phyloP scores from a whole-genome alignment of 495 filamentous ascomycete genomes.

The Hypoxylon lienhwacheense region DNA sequence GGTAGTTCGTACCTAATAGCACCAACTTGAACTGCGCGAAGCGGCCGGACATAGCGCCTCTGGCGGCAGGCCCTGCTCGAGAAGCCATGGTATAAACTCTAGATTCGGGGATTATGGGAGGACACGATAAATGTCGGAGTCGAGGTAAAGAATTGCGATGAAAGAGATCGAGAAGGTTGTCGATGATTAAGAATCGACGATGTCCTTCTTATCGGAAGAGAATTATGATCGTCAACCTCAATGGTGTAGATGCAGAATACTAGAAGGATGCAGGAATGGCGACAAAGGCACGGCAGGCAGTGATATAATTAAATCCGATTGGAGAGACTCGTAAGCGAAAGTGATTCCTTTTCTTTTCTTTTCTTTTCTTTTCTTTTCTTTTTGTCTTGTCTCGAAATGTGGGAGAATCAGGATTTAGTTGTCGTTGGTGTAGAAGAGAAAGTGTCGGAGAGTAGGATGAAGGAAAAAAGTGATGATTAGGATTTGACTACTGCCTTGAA shows the following conservation, averaged over 20 bases:
- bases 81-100: slow-evolving; percentile 70
- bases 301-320: slow-evolving; percentile 2
- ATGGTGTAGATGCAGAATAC: slow-evolving; percentile 5
- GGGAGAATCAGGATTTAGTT: too few species aligned
- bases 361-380: too few species aligned
- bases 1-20: slow-evolving; percentile 70
- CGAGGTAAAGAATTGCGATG: slow-evolving; percentile 7
- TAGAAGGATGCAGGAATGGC: not conserved
- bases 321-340: not conserved
- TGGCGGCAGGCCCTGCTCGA: slow-evolving; percentile 69
- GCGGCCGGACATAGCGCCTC: slow-evolving; percentile 67
- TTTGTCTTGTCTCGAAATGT: too few species aligned
- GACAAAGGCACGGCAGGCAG: not conserved
- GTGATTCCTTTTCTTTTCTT: slow-evolving; percentile 7
- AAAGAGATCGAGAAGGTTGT: slow-evolving; percentile 14
- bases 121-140: slow-evolving; percentile 55
- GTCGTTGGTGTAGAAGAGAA: slow-evolving; percentile 3
- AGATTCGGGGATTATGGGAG: slow-evolving; percentile 45
- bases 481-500: slow-evolving; percentile 26
- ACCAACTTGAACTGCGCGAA: slow-evolving; percentile 99
- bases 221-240: slow-evolving; percentile 19
- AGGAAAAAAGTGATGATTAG: slow-evolving; percentile 20
- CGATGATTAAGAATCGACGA: slow-evolving; percentile 20
- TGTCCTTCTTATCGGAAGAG: slow-evolving; percentile 32
- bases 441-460: not conserved